Percentiles rank a stretch among this genome's conserved stretches.
These are phyloP conservation scores for Chlamydomonas reinhardtii DNA, from an alignment of 163 green algal species.

Conservation along the genomic window DNA sequence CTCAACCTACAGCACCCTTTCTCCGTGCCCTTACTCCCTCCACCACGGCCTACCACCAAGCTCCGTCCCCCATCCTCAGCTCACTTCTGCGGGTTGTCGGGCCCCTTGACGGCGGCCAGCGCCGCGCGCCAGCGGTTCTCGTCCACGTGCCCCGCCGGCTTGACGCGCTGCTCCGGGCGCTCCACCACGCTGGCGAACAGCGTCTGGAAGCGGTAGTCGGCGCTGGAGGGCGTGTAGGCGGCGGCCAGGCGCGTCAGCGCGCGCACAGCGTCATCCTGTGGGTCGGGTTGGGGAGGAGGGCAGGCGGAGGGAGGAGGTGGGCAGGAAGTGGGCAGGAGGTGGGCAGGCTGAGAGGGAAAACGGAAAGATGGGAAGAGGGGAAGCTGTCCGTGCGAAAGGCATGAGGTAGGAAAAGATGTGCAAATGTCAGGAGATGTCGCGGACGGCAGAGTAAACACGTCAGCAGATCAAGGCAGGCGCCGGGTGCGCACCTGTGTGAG, in stretches of 20 bases:
- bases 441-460: too few relatives aligned
- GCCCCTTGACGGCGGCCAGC: conserved; percentile 66
- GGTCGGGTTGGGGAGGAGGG: not conserved
- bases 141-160: conserved; percentile 74
- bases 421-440: too few relatives aligned
- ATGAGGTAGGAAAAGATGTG: too few relatives aligned
- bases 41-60: too few relatives aligned
- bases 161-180: conserved; percentile 71
- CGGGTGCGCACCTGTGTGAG: conserved; percentile 12
- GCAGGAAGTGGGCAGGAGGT: too few relatives aligned
- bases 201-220: conserved; percentile 70
- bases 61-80: too few relatives aligned
- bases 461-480: not conserved
- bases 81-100: conserved; percentile 73
- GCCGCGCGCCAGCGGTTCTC: conserved; percentile 84
- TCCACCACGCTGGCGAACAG: conserved; percentile 80
- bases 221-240: conserved; percentile 58
- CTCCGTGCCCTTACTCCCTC: too few relatives aligned
- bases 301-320: not conserved
- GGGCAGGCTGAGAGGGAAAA: too few relatives aligned
- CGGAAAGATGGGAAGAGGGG: too few relatives aligned
- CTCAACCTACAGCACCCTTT: too few relatives aligned
- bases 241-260: conserved; percentile 53
- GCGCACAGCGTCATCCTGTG: conserved; percentile 35
- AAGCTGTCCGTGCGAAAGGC: too few relatives aligned